Percentiles rank a stretch among this genome's conserved stretches.
Conservation (phyloP, 2,329 filamentous ascomycete species). For the Acarospora socialis region DNA sequence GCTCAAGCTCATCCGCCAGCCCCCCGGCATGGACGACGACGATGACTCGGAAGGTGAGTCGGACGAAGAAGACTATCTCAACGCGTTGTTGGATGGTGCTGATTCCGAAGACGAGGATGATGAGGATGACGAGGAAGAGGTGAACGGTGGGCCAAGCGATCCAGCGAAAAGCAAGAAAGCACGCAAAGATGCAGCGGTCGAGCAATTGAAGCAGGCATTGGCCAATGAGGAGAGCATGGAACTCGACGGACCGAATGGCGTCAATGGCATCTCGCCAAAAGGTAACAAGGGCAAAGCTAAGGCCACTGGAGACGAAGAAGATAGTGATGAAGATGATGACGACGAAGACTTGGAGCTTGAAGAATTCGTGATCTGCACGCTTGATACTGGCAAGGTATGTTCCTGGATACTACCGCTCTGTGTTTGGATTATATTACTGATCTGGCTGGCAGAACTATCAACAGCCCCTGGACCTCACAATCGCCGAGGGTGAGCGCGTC, state of each 20-base stretch:
- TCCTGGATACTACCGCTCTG: constrained; percentile 1
- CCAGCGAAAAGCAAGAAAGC: constrained; percentile 81
- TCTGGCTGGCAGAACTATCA: constrained; percentile 60
- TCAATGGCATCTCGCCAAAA: constrained; percentile 34
- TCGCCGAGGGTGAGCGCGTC: constrained; percentile 75
- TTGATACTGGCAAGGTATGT: constrained; percentile 79
- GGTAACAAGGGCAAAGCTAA: constrained; percentile 59
- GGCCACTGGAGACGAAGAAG: constrained; percentile 37
- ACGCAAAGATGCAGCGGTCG: constrained; percentile 59
- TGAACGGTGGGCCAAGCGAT: constrained; percentile 83
- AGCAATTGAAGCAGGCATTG: constrained; percentile 58
- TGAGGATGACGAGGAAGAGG: constrained; percentile 52
- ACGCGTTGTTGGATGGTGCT: constrained; percentile 33
- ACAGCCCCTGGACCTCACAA: constrained; percentile 84
- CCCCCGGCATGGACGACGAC: constrained; percentile 38
- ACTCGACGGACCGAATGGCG: constrained; percentile 46
- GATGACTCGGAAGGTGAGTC: constrained; percentile 44
- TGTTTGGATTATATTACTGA: constrained; percentile 7
- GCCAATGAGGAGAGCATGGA: constrained; percentile 53
- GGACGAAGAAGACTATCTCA: constrained; percentile 50
- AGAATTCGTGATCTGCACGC: constrained; percentile 88
- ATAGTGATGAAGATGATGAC: constrained; percentile 41
- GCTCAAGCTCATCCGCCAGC: constrained; percentile 74
- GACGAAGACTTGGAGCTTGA: constrained; percentile 56
- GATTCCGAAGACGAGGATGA: constrained; percentile 33